Evolutionary conservation across 1,139 yeast species (phyloP).

Genomic region (Blastobotrys buckinghamii): DNA sequence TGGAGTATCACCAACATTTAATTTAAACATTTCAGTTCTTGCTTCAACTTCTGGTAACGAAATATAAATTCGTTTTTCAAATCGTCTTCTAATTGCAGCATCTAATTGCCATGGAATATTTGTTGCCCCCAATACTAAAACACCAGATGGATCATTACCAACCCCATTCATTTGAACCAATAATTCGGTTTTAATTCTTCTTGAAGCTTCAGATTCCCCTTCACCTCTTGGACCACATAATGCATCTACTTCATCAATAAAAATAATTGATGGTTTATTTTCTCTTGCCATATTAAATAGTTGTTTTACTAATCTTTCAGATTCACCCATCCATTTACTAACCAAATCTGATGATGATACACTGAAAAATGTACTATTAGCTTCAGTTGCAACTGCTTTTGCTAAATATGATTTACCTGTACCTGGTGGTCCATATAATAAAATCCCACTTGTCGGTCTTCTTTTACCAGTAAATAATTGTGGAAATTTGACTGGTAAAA

Average conservation of each 20-base stretch:
- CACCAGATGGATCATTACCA: constrained; percentile 91
- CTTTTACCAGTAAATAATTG: constrained; percentile 92
- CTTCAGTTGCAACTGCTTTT: constrained; percentile 98
- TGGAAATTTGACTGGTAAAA: constrained; percentile 89
- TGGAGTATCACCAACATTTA: constrained; percentile 87
- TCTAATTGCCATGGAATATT: constrained; percentile 99
- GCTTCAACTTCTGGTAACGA: constrained; percentile 92
- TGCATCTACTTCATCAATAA: constrained; percentile 97
- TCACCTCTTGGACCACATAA: constrained; percentile 98
- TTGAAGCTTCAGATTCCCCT: constrained; percentile 93
- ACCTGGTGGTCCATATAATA: constrained; percentile 97
- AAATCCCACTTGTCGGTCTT: constrained; percentile 86
- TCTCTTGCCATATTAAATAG: constrained; percentile 94
- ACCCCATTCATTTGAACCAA: constrained; percentile 99
- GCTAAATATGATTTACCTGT: constrained; percentile 97
- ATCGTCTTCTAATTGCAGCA: constrained; percentile 94
- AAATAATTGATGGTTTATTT: constrained; percentile 88
- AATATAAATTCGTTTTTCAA: constrained; percentile 90
- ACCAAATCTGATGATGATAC: constrained; percentile 93
- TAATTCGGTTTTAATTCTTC: constrained; percentile 93
- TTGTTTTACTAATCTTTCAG: constrained; percentile 91
- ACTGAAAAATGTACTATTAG: constrained; percentile 92
- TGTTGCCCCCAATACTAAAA: constrained; percentile 93
- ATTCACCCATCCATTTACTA: constrained; percentile 99
- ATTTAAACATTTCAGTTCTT: constrained; percentile 86